These are phyloP conservation scores for Dendrocalamus latiflorus DNA, from an alignment of 202 grass and related monocot genomes.

Conservation along the genomic window DNA sequence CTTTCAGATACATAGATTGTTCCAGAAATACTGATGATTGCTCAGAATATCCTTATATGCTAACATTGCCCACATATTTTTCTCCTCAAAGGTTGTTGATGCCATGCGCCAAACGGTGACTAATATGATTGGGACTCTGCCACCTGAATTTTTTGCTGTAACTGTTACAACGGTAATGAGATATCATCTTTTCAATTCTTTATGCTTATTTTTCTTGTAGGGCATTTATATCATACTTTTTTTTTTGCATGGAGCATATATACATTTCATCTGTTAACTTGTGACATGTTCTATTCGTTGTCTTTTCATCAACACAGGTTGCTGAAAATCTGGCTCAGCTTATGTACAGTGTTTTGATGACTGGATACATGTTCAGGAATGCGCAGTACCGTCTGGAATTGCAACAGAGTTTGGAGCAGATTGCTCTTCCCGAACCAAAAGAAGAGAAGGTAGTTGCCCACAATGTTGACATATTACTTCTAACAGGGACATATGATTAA, in stretches of 20 bases:
- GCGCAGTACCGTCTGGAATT: conserved; percentile 78
- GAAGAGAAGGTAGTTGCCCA: conserved; percentile 44
- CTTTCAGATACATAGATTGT: background rate
- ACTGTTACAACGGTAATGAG: conserved; percentile 67
- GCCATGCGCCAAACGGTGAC: conserved; percentile 73
- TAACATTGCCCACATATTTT: conserved; percentile 2
- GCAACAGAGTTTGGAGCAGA: conserved; percentile 85
- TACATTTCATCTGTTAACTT: background rate
- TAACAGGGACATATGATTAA: no score
- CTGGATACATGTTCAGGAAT: conserved; percentile 99
- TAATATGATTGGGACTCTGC: no score
- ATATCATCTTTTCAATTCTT: background rate
- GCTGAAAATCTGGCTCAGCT: conserved; percentile 95
- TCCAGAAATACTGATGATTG: background rate
- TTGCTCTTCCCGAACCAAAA: conserved; percentile 76
- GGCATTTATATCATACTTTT: background rate
- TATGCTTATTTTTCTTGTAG: background rate
- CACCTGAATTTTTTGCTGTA: no score
- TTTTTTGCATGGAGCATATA: background rate
- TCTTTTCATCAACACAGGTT: conserved; percentile 51
- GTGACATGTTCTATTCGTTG: conserved; percentile 11
- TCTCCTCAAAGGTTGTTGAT: conserved; percentile 61
- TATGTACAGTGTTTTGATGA: conserved; percentile 52
- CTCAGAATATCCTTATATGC: background rate
- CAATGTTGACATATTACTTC: background rate